Percentiles rank a stretch among this genome's conserved stretches.
phyloP scores from a whole-genome alignment of 2,329 filamentous ascomycete genomes.

The Ceratocystis cacaofunesta region DNA sequence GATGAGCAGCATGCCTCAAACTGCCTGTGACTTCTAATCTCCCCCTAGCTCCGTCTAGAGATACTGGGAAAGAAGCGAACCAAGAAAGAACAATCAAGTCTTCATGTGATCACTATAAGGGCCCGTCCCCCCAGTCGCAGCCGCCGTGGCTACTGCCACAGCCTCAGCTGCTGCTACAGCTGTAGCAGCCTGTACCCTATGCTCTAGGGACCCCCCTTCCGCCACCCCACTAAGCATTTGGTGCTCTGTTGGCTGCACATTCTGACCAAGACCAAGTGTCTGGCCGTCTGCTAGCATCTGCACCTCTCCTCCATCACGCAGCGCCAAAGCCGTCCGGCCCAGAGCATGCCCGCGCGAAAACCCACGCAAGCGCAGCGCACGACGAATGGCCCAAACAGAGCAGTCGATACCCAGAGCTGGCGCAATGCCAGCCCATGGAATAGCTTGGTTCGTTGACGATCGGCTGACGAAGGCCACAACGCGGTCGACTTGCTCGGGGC shows the following conservation, averaged over 20 bases:
- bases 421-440: conserved; percentile 16
- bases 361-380: conserved; percentile 11
- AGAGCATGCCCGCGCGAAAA: conserved; percentile 14
- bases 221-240: background rate
- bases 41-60: background rate
- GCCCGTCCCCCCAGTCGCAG: background rate
- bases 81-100: background rate
- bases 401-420: conserved; percentile 15
- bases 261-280: too few relatives aligned
- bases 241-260: background rate
- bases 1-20: too few relatives aligned
- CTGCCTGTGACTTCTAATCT: too few relatives aligned
- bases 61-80: background rate
- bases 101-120: background rate
- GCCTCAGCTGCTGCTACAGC: background rate
- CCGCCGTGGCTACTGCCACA: background rate
- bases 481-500: conserved; percentile 15
- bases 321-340: conserved; percentile 3
- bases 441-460: conserved; percentile 10
- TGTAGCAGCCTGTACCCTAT: background rate
- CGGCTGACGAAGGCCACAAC: conserved; percentile 15
- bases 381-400: conserved; percentile 14
- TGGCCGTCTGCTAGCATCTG: background rate
- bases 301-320: background rate
- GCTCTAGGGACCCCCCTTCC: background rate